These are phyloP conservation scores for Beauveria australis DNA, from an alignment of 2,329 filamentous ascomycete species.

Conservation along the genomic window DNA sequence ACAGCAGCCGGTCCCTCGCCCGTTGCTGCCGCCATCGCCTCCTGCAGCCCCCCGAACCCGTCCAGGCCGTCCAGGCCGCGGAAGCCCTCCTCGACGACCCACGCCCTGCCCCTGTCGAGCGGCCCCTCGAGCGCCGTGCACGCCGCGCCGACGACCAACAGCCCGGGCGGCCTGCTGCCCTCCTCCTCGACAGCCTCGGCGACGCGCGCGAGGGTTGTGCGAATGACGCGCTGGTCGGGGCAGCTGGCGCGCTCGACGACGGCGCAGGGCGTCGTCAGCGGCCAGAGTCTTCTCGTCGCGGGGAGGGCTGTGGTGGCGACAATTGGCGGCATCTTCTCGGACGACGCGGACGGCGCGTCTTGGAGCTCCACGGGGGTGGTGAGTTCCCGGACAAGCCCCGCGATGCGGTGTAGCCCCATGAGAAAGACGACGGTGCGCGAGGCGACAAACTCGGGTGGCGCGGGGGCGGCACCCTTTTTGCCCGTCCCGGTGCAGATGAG, in stretches of 20 bases:
- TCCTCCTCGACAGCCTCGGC: constrained; percentile 78
- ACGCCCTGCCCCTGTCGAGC: constrained; percentile 51
- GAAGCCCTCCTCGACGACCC: constrained; percentile 86
- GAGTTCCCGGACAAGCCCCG: constrained; percentile 64
- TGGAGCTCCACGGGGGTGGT: constrained; percentile 33
- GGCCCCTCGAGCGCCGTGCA: constrained; percentile 65
- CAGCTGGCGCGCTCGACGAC: constrained; percentile 92
- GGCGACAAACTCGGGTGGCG: constrained; percentile 69
- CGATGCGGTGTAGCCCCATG: constrained; percentile 86
- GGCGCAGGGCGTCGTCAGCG: constrained; percentile 72
- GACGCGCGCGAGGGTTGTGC: constrained; percentile 75
- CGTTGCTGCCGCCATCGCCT: constrained; percentile 1
- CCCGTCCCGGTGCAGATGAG: constrained; percentile 96
- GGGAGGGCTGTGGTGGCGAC: neutral
- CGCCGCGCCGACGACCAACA: constrained; percentile 76
- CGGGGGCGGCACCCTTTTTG: constrained; percentile 73
- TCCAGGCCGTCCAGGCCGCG: constrained; percentile 68
- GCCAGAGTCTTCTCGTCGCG: constrained; percentile 48
- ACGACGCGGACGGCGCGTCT: too few relatives aligned
- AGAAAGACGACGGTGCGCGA: constrained; percentile 84
- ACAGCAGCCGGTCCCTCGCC: neutral
- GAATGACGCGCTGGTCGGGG: constrained; percentile 85
- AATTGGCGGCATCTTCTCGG: too few relatives aligned
- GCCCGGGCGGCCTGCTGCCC: constrained; percentile 78
- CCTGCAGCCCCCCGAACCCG: constrained; percentile 20